Base-by-base conservation (phyloP, 768 basidiomycete genomes). In the Naganishia antarctica region DNA sequence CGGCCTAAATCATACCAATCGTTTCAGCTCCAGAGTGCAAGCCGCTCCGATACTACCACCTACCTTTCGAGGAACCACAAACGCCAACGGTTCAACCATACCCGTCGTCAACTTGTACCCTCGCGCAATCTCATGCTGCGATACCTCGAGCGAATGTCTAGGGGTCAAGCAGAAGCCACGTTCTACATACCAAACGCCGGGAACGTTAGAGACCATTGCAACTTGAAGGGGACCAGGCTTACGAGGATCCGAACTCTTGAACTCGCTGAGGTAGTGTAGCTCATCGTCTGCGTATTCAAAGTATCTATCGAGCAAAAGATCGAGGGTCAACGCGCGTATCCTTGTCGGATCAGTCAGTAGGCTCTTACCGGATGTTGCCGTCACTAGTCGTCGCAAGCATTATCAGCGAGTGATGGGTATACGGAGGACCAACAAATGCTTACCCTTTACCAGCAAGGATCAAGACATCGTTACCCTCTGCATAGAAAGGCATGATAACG, bases 131-230 rank as follows among this genome's bases (percentile, higher is more conserved):
- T 98, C 96, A 76, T 92, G 94, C 59, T 97, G 91, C 40, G 83
- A 80, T 25, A 96, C 87, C 74, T 84, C 91, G 71, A 98, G 84
- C 0, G 89, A 87, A 50, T 92, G 88, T 37, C 93, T 85, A 13
- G 96, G 96, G 45, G 96, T 83, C 86, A 98, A 92, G 76, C 89
- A 90, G 86, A 98, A 89, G 13, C 96, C 96, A 58, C 93, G 89
- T 78, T 98, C 75, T 76, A 50, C 4, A 58, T 25, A 16, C 9
- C 32, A 25, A 9, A 29, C 13, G 26, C 13, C 41, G 28, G 21
- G 1, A 25, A 32, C 6, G 21, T 25, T 11, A 18, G 45, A n/a
- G 6, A 8, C n/a, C 28, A 3, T 49, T 32, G 32, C n/a, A 31
- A 32, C 28, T 13, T 7, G 15, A 34, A 9, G 50, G 5, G 18